phyloP scores from a whole-genome alignment of 2,329 filamentous ascomycete species.

The Fusarium palustre region DNA sequence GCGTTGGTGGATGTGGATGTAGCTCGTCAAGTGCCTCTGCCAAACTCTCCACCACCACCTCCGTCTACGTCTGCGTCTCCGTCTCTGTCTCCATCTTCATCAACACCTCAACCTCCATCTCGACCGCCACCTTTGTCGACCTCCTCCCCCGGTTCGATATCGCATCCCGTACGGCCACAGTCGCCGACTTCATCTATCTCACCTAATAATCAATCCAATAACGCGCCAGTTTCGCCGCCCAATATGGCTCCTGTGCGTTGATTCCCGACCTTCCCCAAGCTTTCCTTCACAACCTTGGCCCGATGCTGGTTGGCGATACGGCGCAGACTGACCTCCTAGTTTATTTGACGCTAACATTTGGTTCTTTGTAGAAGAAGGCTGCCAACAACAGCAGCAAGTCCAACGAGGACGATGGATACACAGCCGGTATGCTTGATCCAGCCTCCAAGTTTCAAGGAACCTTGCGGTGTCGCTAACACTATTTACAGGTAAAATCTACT shows the following conservation, averaged over 20 bases:
- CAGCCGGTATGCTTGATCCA: conserved; percentile 54
- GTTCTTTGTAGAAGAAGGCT: conserved; percentile 43
- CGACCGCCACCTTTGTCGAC: conserved; percentile 49
- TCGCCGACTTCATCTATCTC: conserved; percentile 47
- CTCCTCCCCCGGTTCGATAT: conserved; percentile 50
- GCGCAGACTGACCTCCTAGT: conserved; percentile 25
- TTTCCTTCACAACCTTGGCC: conserved; percentile 5
- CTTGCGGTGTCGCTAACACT: conserved; percentile 44
- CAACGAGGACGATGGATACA: conserved; percentile 53
- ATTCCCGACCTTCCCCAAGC: conserved; percentile 38
- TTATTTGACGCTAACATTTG: conserved; percentile 34
- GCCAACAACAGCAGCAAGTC: conserved; percentile 47
- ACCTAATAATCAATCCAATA: conserved; percentile 42
- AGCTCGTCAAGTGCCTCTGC: conserved; percentile 56
- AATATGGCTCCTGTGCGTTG: conserved; percentile 69
- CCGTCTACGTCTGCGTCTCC: conserved; percentile 49
- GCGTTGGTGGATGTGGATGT: conserved; percentile 49
- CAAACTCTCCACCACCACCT: conserved; percentile 57
- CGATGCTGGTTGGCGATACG: conserved; percentile 25
- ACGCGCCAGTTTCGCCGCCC: conserved; percentile 50
- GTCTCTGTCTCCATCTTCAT: conserved; percentile 47
- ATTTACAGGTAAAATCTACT: conserved; percentile 69
- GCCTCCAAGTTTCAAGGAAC: conserved; percentile 15
- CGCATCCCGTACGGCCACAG: conserved; percentile 47
- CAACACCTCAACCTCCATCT: conserved; percentile 42